phyloP scores from a whole-genome alignment of 2,329 filamentous ascomycete species.

The Dactylellina parvicollis region DNA sequence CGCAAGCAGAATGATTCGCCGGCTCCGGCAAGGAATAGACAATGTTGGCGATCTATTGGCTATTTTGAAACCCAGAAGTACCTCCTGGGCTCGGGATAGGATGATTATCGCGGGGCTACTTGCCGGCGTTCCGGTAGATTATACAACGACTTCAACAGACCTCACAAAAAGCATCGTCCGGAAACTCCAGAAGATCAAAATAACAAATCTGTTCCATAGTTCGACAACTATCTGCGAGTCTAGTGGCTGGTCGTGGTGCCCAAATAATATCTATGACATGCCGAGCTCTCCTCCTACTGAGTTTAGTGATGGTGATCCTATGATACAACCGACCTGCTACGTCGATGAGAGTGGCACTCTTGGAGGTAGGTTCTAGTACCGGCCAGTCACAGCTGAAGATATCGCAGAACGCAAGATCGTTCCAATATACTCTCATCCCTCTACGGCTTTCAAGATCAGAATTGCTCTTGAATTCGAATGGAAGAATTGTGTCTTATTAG shows the following conservation, averaged over 20 bases:
- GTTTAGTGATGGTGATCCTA: neutral
- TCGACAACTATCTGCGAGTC: conserved; percentile 12
- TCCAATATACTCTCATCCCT: conserved; percentile 9
- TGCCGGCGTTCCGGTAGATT: conserved; percentile 45
- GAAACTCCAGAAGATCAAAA: conserved; percentile 25
- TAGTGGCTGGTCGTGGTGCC: conserved; percentile 35
- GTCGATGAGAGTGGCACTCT: conserved; percentile 2
- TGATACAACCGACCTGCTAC: neutral
- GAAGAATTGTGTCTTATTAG: conserved; percentile 25
- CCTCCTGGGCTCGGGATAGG: conserved; percentile 57
- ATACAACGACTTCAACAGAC: neutral
- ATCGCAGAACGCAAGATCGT: conserved; percentile 11
- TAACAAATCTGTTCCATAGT: conserved; percentile 12
- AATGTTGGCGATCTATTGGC: conserved; percentile 55
- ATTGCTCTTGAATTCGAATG: conserved; percentile 15
- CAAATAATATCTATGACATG: conserved; percentile 28
- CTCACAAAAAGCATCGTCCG: conserved; percentile 20
- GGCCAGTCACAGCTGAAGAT: neutral
- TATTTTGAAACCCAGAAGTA: conserved; percentile 55
- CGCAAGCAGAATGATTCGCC: conserved; percentile 30
- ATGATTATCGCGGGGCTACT: conserved; percentile 57
- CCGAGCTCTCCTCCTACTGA: neutral
- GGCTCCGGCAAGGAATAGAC: conserved; percentile 11
- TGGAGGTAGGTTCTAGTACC: neutral
- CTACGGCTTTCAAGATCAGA: conserved; percentile 14